Base-by-base conservation (phyloP, 2,329 filamentous ascomycete species). In the Trichoderma sp. region DNA sequence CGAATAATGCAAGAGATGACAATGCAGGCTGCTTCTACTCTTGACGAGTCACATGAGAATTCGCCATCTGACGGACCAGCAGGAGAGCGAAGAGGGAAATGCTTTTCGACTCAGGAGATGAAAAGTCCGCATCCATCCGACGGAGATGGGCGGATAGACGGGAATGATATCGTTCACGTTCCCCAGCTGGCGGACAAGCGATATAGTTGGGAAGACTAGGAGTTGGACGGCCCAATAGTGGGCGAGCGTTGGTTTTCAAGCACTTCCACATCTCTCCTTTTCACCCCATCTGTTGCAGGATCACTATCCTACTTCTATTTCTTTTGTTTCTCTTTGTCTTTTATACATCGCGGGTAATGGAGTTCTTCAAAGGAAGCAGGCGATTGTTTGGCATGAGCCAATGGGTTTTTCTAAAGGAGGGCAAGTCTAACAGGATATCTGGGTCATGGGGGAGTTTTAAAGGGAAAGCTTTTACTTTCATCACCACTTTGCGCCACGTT, bases 121-220 rank as follows among this genome's bases (percentile, higher is more conserved):
- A n/a, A 67, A 68, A 10, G 63, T 59, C 15, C 63, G 44, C 65
- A 67, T 26, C 30, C 47, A 15, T 68, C 73, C 7, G 69, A 68
- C 43, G 79, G 76, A 59, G 74, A 75, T 44, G 78, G 78, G 60
- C 77, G 81, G n/a, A 79, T 83, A 41, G 78, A 82, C 55, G 77
- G 78, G 0, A 72, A 72, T 4, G 82, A 84, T 60, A 70, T 84
- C 24, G 74, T 84, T 3, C 82, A 84, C 66, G 79, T 85, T 10
- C 82, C 82, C 2, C 82, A 85, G 69, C 71, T 81, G 64, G 80
- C 82, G 3, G 78, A 78, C 39, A 79, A 76, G 67, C 75, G 82
- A 43, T 85, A 83, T 62, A 84, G 82, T 67, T 85, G 82, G 82
- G 82, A 84, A 68, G 75, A 79, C 19, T 54, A 15, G 51, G 34